A percentile compares a stretch with the other conserved stretches of the same genome.
Evolutionary conservation across 768 basidiomycete species (phyloP).

Genomic region (Hypsizygus marmoreus): DNA sequence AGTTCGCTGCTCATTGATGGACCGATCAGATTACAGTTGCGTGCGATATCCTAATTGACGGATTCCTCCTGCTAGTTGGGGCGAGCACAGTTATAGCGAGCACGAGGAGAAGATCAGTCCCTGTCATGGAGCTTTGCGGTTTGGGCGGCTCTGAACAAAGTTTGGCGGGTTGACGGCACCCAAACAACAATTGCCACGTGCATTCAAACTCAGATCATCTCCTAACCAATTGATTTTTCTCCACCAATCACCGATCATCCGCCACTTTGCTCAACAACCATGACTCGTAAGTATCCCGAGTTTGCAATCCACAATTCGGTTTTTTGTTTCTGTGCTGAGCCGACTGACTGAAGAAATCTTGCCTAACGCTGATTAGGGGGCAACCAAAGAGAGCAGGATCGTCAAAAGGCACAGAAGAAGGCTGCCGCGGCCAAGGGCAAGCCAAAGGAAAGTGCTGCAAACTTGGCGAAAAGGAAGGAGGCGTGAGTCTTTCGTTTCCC

Average conservation of each 20-base stretch:
- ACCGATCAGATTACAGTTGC: conserved; percentile 8
- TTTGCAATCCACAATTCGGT: conserved; percentile 7
- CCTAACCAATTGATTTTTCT: conserved; percentile 18
- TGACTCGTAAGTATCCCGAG: conserved; percentile 54
- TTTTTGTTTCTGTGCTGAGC: conserved; percentile 14
- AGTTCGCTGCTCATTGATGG: conserved; percentile 7
- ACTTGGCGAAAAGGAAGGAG: conserved; percentile 72
- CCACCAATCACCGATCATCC: conserved; percentile 2
- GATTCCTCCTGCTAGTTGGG: conserved; percentile 14
- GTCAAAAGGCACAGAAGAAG: conserved; percentile 76
- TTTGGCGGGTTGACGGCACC: no score
- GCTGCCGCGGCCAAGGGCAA: conserved; percentile 54
- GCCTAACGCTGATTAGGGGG: conserved; percentile 53
- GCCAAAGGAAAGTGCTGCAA: conserved; percentile 67
- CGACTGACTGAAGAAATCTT: conserved; percentile 22
- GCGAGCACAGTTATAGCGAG: not conserved
- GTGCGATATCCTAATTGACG: conserved; percentile 12
- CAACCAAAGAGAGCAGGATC: conserved; percentile 80
- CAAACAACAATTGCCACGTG: conserved; percentile 9
- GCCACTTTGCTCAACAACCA: conserved; percentile 21
- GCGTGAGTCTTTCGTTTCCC: conserved; percentile 49
- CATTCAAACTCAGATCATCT: conserved; percentile 22
- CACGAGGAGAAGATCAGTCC: conserved; percentile 2
- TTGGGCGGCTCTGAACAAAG: conserved; percentile 15
- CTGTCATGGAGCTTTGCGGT: conserved; percentile 13